phyloP scores from a whole-genome alignment of 1,284 basidiomycete species.

The Tilletiopsis washingtonensis region DNA sequence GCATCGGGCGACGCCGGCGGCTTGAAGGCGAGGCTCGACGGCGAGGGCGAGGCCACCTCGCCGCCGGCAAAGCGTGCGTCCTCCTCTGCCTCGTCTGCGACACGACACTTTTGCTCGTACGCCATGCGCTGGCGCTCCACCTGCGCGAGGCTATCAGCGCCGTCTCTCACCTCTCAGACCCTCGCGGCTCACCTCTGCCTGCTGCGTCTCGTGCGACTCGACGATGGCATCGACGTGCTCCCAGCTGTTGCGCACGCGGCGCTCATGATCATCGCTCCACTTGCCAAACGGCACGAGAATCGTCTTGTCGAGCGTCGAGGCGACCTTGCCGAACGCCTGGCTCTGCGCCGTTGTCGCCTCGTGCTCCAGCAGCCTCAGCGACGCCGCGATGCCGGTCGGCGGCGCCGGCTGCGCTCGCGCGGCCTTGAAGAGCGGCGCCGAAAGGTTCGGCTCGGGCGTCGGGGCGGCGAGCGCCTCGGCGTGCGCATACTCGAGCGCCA shows the following conservation, averaged over 20 bases:
- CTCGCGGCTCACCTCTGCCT: conserved; percentile 15
- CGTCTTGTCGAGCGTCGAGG: conserved; percentile 23
- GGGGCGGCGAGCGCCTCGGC: conserved; percentile 29
- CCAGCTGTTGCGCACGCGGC: conserved; percentile 34
- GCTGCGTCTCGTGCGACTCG: conserved; percentile 26
- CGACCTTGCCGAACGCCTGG: conserved; percentile 26
- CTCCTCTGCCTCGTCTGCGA: conserved; percentile 44
- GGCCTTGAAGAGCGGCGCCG: conserved; percentile 24
- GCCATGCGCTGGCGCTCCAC: conserved; percentile 27
- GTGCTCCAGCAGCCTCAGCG: conserved; percentile 14
- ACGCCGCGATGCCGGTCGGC: neutral
- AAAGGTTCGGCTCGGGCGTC: conserved; percentile 10
- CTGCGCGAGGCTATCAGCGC: neutral
- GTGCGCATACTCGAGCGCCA: conserved; percentile 30
- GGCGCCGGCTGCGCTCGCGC: neutral
- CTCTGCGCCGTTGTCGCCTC: conserved; percentile 26
- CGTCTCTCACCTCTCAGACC: neutral
- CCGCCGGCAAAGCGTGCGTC: conserved; percentile 37
- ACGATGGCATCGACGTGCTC: conserved; percentile 31
- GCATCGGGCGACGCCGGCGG: neutral
- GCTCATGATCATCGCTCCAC: conserved; percentile 32
- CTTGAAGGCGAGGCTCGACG: neutral
- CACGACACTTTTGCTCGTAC: conserved; percentile 41
- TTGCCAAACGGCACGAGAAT: conserved; percentile 36
- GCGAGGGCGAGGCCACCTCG: neutral